Conservation (phyloP, 2,329 filamentous ascomycete genomes). For the Cladosporium sp. region DNA sequence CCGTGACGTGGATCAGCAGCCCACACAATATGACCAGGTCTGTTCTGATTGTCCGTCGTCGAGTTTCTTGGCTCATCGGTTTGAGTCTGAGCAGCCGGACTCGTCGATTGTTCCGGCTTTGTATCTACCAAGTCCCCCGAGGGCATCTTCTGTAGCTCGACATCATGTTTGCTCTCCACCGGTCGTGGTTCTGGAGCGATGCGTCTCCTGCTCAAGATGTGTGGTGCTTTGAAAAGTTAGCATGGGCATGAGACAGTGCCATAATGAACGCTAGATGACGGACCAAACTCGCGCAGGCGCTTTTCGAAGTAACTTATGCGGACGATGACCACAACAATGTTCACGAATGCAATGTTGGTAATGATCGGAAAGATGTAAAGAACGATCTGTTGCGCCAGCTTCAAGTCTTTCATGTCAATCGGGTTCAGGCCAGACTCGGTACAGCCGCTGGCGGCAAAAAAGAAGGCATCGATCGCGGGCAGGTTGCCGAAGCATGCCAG, state of each 20-base stretch:
- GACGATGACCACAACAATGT: slow-evolving; percentile 51
- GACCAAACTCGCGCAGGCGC: slow-evolving; percentile 34
- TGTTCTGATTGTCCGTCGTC: not conserved
- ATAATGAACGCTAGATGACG: not conserved
- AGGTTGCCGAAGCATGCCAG: slow-evolving; percentile 45
- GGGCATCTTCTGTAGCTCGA: not conserved
- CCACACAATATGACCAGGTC: not conserved
- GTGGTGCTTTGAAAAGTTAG: not conserved
- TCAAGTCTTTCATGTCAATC: slow-evolving; percentile 53
- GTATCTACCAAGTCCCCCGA: not conserved
- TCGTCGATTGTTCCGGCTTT: not conserved
- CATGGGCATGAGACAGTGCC: not conserved
- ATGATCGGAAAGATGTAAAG: slow-evolving; percentile 54
- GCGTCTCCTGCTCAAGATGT: not conserved
- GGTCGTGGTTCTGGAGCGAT: not conserved
- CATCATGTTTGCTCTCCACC: not conserved
- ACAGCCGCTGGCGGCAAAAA: slow-evolving; percentile 52
- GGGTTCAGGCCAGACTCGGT: slow-evolving; percentile 55
- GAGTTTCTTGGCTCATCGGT: not conserved
- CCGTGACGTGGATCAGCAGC: not conserved
- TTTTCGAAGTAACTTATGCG: slow-evolving; percentile 53
- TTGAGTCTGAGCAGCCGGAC: not conserved
- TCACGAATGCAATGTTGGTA: slow-evolving; percentile 52
- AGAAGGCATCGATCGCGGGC: slow-evolving; percentile 49
- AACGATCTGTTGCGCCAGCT: slow-evolving; percentile 54